These are phyloP conservation scores for Kwoniella heveanensis DNA, from an alignment of 768 basidiomycete genomes.

Conservation along the genomic window DNA sequence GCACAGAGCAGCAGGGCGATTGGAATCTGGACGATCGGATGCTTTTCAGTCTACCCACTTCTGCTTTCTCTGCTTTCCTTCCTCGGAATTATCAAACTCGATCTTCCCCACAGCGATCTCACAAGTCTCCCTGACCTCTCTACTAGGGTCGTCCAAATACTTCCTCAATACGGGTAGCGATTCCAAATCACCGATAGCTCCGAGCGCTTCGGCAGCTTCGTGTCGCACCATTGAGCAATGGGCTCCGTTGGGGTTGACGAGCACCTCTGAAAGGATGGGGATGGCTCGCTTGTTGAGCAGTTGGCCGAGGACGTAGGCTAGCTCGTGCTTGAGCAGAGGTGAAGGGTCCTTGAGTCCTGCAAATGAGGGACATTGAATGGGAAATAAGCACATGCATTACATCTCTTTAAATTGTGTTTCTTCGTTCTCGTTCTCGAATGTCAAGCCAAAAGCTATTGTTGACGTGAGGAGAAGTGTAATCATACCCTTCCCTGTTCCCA, in stretches of 20 bases:
- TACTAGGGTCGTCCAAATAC: slow-evolving; percentile 71
- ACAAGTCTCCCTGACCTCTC: slow-evolving; percentile 88
- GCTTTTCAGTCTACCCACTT: slow-evolving; percentile 55
- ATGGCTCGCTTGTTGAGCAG: slow-evolving; percentile 74
- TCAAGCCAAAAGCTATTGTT: too few species aligned
- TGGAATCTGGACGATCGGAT: too few species aligned
- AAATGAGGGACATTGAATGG: too few species aligned
- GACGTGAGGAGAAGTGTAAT: too few species aligned
- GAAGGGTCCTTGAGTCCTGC: slow-evolving; percentile 83
- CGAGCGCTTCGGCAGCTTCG: slow-evolving; percentile 99
- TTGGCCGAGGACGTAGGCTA: slow-evolving; percentile 96
- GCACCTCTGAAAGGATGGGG: slow-evolving; percentile 73
- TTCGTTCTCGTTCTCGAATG: too few species aligned
- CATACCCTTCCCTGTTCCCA: too few species aligned
- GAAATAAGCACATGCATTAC: too few species aligned
- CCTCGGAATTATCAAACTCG: slow-evolving; percentile 69
- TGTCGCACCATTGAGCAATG: slow-evolving; percentile 87
- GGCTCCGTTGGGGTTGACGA: slow-evolving; percentile 70
- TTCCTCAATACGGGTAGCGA: slow-evolving; percentile 72
- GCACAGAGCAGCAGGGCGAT: neutral
- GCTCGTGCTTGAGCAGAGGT: slow-evolving; percentile 90
- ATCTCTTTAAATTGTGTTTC: too few species aligned
- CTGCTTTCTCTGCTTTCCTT: slow-evolving; percentile 50
- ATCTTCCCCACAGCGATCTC: slow-evolving; percentile 96
- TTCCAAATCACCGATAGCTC: slow-evolving; percentile 74